A percentile compares a stretch with the other conserved stretches of the same genome.
Evolutionary conservation across 176 grass and related monocot genomes (phyloP).

Genomic region (Hsuehochloa calcarea): DNA sequence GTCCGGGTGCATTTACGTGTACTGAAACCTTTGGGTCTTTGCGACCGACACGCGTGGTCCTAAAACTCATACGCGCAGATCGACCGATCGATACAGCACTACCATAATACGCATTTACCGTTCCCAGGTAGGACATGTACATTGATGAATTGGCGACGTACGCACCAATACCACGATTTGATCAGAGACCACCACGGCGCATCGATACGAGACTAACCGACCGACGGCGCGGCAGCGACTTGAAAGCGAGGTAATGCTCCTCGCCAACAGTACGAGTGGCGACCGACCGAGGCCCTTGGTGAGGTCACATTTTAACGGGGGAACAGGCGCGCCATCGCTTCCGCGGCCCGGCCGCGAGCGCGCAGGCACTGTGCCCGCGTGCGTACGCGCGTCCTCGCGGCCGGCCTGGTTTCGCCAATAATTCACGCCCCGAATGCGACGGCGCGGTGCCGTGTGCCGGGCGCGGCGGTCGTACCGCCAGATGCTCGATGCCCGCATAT

Average conservation of each 20-base stretch:
- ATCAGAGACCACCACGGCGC: background rate
- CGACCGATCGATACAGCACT: background rate
- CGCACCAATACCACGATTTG: background rate
- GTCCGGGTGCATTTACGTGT: background rate
- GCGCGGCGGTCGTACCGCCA: background rate
- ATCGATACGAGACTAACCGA: background rate
- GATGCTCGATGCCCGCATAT: background rate
- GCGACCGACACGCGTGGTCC: background rate
- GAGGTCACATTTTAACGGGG: background rate
- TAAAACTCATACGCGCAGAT: background rate
- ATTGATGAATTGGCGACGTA: background rate
- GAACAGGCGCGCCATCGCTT: background rate
- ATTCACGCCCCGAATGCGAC: background rate
- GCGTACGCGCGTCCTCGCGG: background rate
- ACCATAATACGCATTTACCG: background rate
- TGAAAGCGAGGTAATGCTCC: no score
- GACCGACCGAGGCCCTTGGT: no score
- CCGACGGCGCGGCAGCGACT: no score
- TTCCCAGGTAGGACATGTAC: background rate
- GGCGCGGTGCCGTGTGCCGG: background rate
- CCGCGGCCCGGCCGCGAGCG: no score
- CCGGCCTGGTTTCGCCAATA: background rate
- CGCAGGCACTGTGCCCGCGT: no score
- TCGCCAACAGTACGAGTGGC: no score
- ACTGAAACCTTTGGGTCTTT: background rate